Base-by-base conservation (phyloP, 208 protist species). In the Leishmania martiniquensis region DNA sequence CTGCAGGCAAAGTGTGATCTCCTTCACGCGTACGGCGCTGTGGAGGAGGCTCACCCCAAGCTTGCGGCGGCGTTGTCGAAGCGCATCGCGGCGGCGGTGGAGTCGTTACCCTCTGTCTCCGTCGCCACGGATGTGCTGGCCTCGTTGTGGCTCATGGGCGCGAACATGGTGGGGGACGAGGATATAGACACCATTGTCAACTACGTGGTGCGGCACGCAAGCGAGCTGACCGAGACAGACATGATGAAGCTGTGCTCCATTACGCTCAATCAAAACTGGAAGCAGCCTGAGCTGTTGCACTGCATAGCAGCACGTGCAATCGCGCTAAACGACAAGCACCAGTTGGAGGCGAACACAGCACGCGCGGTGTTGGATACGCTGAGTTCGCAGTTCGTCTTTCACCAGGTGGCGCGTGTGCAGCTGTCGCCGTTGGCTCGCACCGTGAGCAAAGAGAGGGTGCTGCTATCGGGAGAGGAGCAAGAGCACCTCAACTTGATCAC, bases 281-380 rank as follows among this genome's bases (percentile, higher is more conserved):
- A 70, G 15, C 74, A 89, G 39, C 49, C 67, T 42, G 52, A 82
- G 49, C 80, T 97, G 74, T 54, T 95, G 44, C 25, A 82, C 49
- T 85, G 85, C 20, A 77, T 97, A 32, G 91, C 85, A 37, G 76
- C 85, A 10, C 89, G 86, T 17, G 82, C 89, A 0, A 75, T 91
- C 37, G 67, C 42, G 51, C 75, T 97, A 75, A 81, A 69, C 10
- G 51, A 32, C 20, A 17, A 89, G 51, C 55, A 90, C 51, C 32
- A 74, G 52, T 77, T 95, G 52, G 80, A 87, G 59, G 62, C 87
- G 1, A 60, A 72, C 34, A 80, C 75, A 32, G 84, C 86, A 22
- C 87, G 94, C 54, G 80, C 80, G 1, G 86, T 93, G 55, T 79
- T 97, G 39, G 94, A 97, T 60, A 86, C 85, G 25, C 83, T 97